These are phyloP conservation scores for Camellia oleifera DNA, from an alignment of 179 eudicot genomes.

Conservation along the genomic window DNA sequence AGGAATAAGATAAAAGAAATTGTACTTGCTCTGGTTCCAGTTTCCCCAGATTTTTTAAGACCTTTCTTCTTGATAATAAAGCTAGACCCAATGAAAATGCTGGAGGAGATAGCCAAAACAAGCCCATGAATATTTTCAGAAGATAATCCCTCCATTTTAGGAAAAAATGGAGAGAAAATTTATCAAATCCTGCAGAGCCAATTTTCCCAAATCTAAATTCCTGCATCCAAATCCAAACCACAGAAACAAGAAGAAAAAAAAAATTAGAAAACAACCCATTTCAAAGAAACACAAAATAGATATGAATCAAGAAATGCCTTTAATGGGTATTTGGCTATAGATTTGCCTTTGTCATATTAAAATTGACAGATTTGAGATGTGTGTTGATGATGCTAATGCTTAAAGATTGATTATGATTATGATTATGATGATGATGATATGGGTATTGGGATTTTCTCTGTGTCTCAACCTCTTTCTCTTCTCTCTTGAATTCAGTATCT, in stretches of 20 bases:
- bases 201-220: neutral
- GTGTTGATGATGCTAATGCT: too few relatives aligned
- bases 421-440: too few relatives aligned
- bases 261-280: neutral
- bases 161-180: constrained; percentile 7
- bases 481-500: neutral
- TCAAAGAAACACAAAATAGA: neutral
- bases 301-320: neutral
- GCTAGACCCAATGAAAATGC: constrained; percentile 78
- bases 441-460: too few relatives aligned
- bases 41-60: constrained; percentile 58
- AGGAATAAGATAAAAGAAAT: neutral
- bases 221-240: constrained; percentile 6
- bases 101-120: constrained; percentile 65
- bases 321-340: neutral
- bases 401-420: too few relatives aligned
- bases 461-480: neutral
- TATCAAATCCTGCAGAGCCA: constrained; percentile 7
- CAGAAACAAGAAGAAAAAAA: neutral
- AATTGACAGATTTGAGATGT: neutral
- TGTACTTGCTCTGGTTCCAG: constrained; percentile 75
- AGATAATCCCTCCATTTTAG: constrained; percentile 45
- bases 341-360: neutral
- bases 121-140: constrained; percentile 65
- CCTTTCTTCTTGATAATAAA: constrained; percentile 85